A percentile compares a stretch with the other conserved stretches of the same genome.
These are phyloP conservation scores for Schizothecium vesticola DNA, from an alignment of 495 filamentous ascomycete genomes.

Conservation along the genomic window DNA sequence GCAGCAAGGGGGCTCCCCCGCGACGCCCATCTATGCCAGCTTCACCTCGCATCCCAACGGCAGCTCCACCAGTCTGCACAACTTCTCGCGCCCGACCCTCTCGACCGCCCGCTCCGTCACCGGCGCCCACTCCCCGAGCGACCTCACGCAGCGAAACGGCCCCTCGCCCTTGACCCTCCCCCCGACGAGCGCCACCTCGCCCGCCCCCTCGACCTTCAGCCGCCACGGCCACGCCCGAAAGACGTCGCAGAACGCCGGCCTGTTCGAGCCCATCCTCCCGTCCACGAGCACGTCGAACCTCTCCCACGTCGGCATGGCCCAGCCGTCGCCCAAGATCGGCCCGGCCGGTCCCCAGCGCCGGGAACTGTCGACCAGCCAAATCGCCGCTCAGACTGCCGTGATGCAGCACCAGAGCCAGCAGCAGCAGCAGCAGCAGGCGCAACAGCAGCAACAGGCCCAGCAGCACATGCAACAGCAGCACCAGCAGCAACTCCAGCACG, in stretches of 20 bases:
- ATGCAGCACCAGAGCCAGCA: conserved; percentile 54
- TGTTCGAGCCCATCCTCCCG: conserved; percentile 82
- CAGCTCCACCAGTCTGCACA: conserved; percentile 39
- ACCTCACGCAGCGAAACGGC: conserved; percentile 28
- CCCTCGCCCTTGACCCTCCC: conserved; percentile 40
- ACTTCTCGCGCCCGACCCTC: conserved; percentile 50
- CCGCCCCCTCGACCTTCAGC: conserved; percentile 25
- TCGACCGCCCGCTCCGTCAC: conserved; percentile 32
- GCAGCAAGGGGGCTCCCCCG: conserved; percentile 23
- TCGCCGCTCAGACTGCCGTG: conserved; percentile 87
- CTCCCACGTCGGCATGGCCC: conserved; percentile 40
- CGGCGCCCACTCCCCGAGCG: conserved; percentile 26
- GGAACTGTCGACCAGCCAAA: conserved; percentile 64
- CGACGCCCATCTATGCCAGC: conserved; percentile 31
- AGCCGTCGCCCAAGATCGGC: conserved; percentile 25
- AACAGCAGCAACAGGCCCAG: conserved; percentile 30
- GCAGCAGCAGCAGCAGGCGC: conserved; percentile 46
- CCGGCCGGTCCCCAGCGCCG: conserved; percentile 41
- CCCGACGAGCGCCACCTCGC: conserved; percentile 27
- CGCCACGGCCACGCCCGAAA: conserved; percentile 44
- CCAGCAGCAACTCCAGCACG: conserved; percentile 42
- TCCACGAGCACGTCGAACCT: conserved; percentile 55
- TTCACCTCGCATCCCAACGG: conserved; percentile 32
- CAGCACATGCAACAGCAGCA: conserved; percentile 32
- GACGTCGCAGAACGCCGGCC: conserved; percentile 70